Conservation (phyloP, 2,329 filamentous ascomycete species). For the Aspergillus fijiensis region DNA sequence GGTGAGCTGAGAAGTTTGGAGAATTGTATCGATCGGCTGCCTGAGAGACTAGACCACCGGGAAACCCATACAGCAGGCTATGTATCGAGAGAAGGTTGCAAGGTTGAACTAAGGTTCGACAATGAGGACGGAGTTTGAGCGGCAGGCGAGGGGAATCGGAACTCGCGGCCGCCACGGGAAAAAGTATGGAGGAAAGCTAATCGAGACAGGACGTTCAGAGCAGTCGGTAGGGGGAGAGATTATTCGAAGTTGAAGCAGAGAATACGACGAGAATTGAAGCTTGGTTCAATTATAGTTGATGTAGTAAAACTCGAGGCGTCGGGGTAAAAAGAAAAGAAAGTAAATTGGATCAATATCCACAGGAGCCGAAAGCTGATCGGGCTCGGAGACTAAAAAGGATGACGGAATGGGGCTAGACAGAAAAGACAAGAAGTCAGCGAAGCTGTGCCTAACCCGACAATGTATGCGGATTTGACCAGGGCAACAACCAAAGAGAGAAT, state of each 20-base stretch:
- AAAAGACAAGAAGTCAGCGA: not conserved
- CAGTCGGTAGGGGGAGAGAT: not conserved
- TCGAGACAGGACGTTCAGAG: not conserved
- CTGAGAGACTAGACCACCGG: constrained; percentile 6
- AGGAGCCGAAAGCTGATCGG: not conserved
- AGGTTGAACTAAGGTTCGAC: not conserved
- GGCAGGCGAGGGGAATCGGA: constrained; percentile 6
- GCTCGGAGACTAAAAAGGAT: not conserved
- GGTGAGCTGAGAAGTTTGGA: constrained; percentile 22
- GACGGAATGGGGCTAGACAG: not conserved
- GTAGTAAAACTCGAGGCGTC: not conserved
- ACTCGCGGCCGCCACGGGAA: constrained; percentile 12
- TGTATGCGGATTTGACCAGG: too few relatives aligned
- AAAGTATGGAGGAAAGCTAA: constrained; percentile 7
- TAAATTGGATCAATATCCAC: not conserved
- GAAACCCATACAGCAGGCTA: constrained; percentile 24
- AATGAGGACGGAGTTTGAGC: not conserved
- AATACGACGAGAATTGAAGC: constrained; percentile 2
- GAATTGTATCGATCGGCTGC: constrained; percentile 13
- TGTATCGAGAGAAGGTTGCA: not conserved
- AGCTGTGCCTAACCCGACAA: not conserved
- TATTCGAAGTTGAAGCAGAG: not conserved
- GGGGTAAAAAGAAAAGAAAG: not conserved
- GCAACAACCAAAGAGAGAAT: constrained; percentile 14
- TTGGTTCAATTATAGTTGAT: constrained; percentile 4